These are phyloP conservation scores for Trypanosoma congolense DNA, from an alignment of 208 protist species.

Conservation along the genomic window DNA sequence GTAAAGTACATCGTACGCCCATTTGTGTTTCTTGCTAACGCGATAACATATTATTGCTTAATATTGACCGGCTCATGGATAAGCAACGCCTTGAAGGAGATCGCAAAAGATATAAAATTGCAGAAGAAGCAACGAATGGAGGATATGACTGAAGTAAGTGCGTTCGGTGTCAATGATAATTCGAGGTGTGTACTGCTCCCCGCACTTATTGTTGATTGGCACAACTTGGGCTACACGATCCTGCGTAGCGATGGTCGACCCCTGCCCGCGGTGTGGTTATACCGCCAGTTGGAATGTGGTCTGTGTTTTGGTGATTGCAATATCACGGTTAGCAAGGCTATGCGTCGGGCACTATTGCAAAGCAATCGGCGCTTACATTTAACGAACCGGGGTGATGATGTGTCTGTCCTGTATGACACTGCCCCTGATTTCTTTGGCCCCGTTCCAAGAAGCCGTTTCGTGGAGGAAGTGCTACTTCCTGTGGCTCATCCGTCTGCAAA, in stretches of 20 bases:
- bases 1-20: conserved; percentile 67
- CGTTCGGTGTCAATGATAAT: background rate
- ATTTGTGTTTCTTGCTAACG: conserved; percentile 47
- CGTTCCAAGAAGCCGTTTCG: conserved; percentile 32
- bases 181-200: conserved; percentile 27
- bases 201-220: conserved; percentile 85
- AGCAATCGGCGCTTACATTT: background rate
- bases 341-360: conserved; percentile 33
- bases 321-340: conserved; percentile 78
- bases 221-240: conserved; percentile 91
- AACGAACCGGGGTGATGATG: conserved; percentile 8
- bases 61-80: conserved; percentile 70
- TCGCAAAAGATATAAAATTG: conserved; percentile 34
- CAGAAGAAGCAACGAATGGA: conserved; percentile 13
- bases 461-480: conserved; percentile 49
- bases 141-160: background rate
- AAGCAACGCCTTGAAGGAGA: conserved; percentile 48
- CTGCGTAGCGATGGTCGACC: conserved; percentile 52
- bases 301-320: conserved; percentile 66
- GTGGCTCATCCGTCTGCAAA: conserved; percentile 2
- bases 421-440: conserved; percentile 69
- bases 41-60: conserved; percentile 64
- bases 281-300: conserved; percentile 64
- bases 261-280: conserved; percentile 40
- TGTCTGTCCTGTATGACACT: conserved; percentile 71